phyloP scores from a whole-genome alignment of 1,284 basidiomycete genomes.

The Trichosporon sp. region DNA sequence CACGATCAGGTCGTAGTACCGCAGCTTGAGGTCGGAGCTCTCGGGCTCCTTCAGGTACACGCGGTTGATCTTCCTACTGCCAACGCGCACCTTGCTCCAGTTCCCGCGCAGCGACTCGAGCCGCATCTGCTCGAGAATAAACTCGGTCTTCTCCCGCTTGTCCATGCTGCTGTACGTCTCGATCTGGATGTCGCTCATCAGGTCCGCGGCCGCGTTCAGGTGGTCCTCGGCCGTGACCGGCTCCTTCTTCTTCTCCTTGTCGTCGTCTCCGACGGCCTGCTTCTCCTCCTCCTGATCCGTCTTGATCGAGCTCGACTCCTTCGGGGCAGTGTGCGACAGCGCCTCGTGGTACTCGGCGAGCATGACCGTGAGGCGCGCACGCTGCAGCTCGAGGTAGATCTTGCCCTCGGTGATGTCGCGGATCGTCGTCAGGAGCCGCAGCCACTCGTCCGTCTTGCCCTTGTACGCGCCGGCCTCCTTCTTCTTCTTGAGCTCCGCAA shows the following conservation, averaged over 20 bases:
- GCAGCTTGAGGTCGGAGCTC: slow-evolving; percentile 90
- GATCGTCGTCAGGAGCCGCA: slow-evolving; percentile 82
- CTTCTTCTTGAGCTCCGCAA: slow-evolving; percentile 60
- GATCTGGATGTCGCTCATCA: slow-evolving; percentile 91
- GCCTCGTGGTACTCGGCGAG: slow-evolving; percentile 79
- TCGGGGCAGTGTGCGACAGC: slow-evolving; percentile 51
- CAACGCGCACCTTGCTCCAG: slow-evolving; percentile 87
- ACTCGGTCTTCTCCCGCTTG: slow-evolving; percentile 94
- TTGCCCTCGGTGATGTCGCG: slow-evolving; percentile 94
- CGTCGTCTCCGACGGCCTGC: slow-evolving; percentile 12
- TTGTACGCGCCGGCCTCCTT: slow-evolving; percentile 45
- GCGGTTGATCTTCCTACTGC: slow-evolving; percentile 90
- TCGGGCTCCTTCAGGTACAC: slow-evolving; percentile 83
- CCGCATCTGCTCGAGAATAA: slow-evolving; percentile 97
- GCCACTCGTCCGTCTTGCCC: slow-evolving; percentile 70
- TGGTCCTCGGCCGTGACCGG: slow-evolving; percentile 55
- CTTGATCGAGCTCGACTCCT: slow-evolving; percentile 2
- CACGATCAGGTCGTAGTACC: slow-evolving; percentile 94
- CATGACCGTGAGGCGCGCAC: slow-evolving; percentile 84
- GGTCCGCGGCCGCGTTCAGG: slow-evolving; percentile 75
- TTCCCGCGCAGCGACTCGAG: slow-evolving; percentile 70
- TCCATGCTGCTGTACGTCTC: slow-evolving; percentile 99
- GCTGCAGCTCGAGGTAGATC: slow-evolving; percentile 95
- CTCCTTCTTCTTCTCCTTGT: slow-evolving; percentile 45
- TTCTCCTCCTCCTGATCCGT: slow-evolving; percentile 7